Evolutionary conservation across 768 basidiomycete genomes (phyloP), one percentile per base, ranked within the genome.

Genomic region (Trametes elegans): DNA sequence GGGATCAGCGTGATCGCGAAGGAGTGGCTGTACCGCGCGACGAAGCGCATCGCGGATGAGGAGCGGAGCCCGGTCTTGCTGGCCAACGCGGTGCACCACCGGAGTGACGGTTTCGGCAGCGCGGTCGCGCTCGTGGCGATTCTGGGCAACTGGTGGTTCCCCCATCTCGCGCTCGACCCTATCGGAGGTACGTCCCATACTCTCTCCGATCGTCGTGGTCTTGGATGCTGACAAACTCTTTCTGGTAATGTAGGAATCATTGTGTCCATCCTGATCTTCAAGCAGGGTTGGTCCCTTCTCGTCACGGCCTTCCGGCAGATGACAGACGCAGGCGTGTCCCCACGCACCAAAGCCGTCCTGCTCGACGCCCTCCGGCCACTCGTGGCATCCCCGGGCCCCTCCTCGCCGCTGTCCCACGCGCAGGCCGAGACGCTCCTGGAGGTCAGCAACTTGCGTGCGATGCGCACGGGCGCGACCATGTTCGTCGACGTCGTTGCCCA

Each of bases 61-160:
- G 94, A 98, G 70, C 85, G 85, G 63, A 92, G 89, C 64, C 90
- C 92, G 4, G 97, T 99, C 0, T 73, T 99, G 48, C 75, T 87
- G 18, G 97, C 97, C n/a, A 99, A 98, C 68, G 97, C 96, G 6
- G 80, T 94, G 52, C 96, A 98, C 69, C 97, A 99, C 72, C 82
- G 97, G n/a, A 94, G 91, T 60, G 97, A 99, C 69, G 93, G 93
- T 6, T 93, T 94, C 66, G 94, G 93, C 3, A 95, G 93, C 63
- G 62, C 88, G 44, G 93, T 99, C 49, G 93, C 95, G 10, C 81
- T 98, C 51, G 80, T 88, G 41, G 95, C 96, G 14, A 99, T 99
- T 65, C 72, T 98, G 7, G 93, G 95, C 11, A 91, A 87, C 9
- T 90, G 90, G 76, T 76, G 84, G 61, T 89, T 90, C 69, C 93